These are phyloP conservation scores for Grigorovia transvaalensis DNA, from an alignment of 805 yeast species.

Conservation along the genomic window DNA sequence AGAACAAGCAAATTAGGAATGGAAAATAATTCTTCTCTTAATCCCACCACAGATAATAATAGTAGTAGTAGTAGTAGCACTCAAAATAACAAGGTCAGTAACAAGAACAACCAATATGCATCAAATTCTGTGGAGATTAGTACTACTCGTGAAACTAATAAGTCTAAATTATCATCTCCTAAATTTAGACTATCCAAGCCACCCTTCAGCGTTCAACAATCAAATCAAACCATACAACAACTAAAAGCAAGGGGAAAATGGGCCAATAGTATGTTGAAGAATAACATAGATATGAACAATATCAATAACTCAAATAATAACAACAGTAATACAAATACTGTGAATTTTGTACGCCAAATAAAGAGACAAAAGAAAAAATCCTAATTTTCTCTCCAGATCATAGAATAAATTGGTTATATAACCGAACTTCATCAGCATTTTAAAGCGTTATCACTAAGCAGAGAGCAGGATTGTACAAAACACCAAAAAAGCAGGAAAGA, in stretches of 20 bases:
- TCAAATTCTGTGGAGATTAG: neutral
- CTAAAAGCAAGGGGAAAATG: neutral
- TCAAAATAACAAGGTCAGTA: too few species aligned
- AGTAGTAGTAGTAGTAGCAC: neutral
- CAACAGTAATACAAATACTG: neutral
- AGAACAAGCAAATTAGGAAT: conserved; percentile 6
- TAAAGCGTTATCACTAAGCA: too few species aligned
- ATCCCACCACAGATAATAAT: neutral
- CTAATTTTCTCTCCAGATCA: neutral
- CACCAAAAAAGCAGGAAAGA: too few species aligned
- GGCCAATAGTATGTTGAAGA: neutral
- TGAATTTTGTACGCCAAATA: neutral
- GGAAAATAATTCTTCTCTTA: conserved; percentile 4
- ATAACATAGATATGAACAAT: neutral
- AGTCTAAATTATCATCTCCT: conserved; percentile 3
- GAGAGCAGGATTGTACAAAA: too few species aligned
- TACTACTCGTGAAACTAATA: neutral
- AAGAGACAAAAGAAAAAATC: neutral
- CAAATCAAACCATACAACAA: neutral
- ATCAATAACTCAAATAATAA: neutral
- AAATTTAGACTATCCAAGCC: conserved; percentile 16
- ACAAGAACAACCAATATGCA: too few species aligned
- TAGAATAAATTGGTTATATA: too few species aligned
- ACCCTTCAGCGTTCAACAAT: conserved; percentile 15
- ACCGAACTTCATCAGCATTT: too few species aligned